Conservation (phyloP, 2,329 filamentous ascomycete species). For the Sporothrix euskadiensis region DNA sequence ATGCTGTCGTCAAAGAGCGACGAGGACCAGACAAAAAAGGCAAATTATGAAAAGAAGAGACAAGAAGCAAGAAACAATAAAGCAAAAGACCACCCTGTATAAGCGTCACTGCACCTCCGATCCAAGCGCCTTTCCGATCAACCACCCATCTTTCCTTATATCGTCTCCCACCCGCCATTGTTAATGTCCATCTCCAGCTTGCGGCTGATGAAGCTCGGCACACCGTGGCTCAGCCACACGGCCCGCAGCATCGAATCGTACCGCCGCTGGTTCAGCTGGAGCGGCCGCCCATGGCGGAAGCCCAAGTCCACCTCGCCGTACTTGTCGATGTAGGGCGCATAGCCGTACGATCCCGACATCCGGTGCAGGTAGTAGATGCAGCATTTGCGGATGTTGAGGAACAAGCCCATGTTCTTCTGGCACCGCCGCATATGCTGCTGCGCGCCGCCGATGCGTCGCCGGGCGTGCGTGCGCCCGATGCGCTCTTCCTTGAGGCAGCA, state of each 20-base stretch:
- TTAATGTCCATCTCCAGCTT: conserved; percentile 95
- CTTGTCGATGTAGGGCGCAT: conserved; percentile 90
- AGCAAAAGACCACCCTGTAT: not conserved
- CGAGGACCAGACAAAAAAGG: not conserved
- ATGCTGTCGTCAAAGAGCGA: not conserved
- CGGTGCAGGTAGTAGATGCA: conserved; percentile 85
- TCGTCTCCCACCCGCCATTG: conserved; percentile 96
- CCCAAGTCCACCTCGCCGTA: conserved; percentile 96
- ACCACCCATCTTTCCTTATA: conserved; percentile 39
- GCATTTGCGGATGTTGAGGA: conserved; percentile 96
- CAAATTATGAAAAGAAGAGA: not conserved
- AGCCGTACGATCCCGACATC: conserved; percentile 76
- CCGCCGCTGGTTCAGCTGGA: conserved; percentile 89
- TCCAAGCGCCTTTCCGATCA: not conserved
- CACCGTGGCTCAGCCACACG: conserved; percentile 81
- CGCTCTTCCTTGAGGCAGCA: conserved; percentile 75
- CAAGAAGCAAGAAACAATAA: not conserved
- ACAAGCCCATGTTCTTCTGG: conserved; percentile 85
- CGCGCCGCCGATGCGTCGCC: conserved; percentile 70
- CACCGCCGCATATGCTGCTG: conserved; percentile 83
- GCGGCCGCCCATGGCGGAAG: conserved; percentile 79
- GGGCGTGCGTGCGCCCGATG: conserved; percentile 44
- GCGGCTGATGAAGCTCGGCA: conserved; percentile 85
- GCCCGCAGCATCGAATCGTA: conserved; percentile 87
- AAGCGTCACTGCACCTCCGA: too few relatives aligned